Conservation (phyloP, 192 early-diverging fungal genomes). For the Globomyces pollinis-pini region DNA sequence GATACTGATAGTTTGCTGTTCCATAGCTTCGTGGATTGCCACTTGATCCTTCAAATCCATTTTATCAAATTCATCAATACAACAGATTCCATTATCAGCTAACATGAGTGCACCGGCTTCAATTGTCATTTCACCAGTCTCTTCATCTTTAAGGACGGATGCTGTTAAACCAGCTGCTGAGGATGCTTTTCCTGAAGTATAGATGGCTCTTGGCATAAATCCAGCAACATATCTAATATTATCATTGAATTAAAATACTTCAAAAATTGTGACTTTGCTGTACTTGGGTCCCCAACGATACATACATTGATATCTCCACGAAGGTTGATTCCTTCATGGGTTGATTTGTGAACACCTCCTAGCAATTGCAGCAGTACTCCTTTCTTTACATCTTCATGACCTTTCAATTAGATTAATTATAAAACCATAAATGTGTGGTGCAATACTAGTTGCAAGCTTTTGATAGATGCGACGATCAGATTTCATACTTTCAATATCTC, state of each 20-base stretch:
- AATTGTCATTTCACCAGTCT: slow-evolving; percentile 94
- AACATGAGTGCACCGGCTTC: slow-evolving; percentile 97
- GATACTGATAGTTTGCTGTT: slow-evolving; percentile 96
- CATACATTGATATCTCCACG: slow-evolving; percentile 98
- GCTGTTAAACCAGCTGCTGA: slow-evolving; percentile 95
- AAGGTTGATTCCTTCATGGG: slow-evolving; percentile 84
- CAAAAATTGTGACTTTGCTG: slow-evolving; percentile 92
- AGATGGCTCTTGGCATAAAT: slow-evolving; percentile 88
- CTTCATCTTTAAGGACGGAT: slow-evolving; percentile 90
- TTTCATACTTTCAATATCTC: slow-evolving; percentile 67
- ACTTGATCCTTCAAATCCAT: slow-evolving; percentile 96
- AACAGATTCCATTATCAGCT: slow-evolving; percentile 96
- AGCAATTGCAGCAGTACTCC: slow-evolving; percentile 88
- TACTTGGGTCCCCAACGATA: slow-evolving; percentile 91
- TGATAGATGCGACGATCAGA: slow-evolving; percentile 58
- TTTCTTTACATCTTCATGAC: slow-evolving; percentile 93
- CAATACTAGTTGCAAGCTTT: slow-evolving; percentile 73
- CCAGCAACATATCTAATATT: slow-evolving; percentile 83
- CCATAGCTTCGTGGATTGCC: slow-evolving; percentile 99
- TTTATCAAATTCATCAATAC: slow-evolving; percentile 99
- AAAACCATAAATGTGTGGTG: slow-evolving; percentile 81
- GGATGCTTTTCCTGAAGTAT: slow-evolving; percentile 93
- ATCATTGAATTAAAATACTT: no score
- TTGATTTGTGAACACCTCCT: slow-evolving; percentile 92
- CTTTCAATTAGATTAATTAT: slow-evolving; percentile 27